phyloP scores from a whole-genome alignment of 768 basidiomycete species.

The Mycena filopes region DNA sequence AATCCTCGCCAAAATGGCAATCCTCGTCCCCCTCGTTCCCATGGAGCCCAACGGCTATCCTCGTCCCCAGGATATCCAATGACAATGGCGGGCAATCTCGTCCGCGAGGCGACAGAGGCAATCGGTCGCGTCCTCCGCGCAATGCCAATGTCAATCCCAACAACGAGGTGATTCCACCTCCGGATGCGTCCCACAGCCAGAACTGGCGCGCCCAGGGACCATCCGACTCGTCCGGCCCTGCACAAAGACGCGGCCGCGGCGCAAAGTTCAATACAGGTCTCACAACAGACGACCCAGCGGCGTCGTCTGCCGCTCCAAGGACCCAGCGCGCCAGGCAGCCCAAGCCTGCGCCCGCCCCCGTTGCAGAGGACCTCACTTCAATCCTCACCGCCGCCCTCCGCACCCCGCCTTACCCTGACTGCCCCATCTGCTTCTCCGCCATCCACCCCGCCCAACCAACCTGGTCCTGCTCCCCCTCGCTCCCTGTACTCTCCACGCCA shows the following conservation, averaged over 20 bases:
- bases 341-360: conserved; percentile 36
- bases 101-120: conserved; percentile 4
- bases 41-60: too few relatives aligned
- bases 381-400: conserved; percentile 73
- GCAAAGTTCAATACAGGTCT: conserved; percentile 50
- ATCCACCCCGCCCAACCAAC: conserved; percentile 84
- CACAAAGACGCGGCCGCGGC: conserved; percentile 39
- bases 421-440: conserved; percentile 84
- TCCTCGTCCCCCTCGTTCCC: not conserved
- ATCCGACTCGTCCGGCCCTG: not conserved
- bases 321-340: conserved; percentile 21
- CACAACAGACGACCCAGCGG: conserved; percentile 33
- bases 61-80: not conserved
- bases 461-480: conserved; percentile 87
- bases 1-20: not conserved
- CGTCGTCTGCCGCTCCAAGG: conserved; percentile 13
- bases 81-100: conserved; percentile 10
- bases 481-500: conserved; percentile 51
- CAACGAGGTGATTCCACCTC: conserved; percentile 5
- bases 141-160: not conserved
- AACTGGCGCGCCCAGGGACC: conserved; percentile 17
- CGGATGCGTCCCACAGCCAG: conserved; percentile 3
- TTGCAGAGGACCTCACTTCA: conserved; percentile 78
- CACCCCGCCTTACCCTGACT: conserved; percentile 80
- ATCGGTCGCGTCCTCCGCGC: conserved; percentile 11